Base-by-base conservation (phyloP, 2,329 filamentous ascomycete species). In the Claviceps humidiphila region DNA sequence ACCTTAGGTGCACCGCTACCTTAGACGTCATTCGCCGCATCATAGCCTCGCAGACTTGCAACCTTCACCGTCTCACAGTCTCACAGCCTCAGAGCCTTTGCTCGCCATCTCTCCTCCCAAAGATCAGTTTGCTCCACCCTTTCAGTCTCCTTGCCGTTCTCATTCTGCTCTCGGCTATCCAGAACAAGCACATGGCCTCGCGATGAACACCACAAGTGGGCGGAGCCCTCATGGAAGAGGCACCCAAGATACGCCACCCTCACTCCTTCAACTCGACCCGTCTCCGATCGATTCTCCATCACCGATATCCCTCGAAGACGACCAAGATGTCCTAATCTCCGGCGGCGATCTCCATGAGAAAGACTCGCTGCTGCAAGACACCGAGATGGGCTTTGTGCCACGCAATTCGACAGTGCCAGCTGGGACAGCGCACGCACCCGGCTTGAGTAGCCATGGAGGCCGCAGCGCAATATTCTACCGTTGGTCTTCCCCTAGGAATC, bases 181-280 rank as follows among this genome's bases (percentile, higher is more conserved):
- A 16, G 30, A 38, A 42, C 5, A 30, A 24, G 49, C 42, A 34
- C 14, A 30, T 37, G 42, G 42, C 43, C 30, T 44, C 41, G 39
- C 47, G n/a, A 59, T 59, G 58, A 57, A 57, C 45, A 52, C 53
- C 17, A 49, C 51, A 47, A 48, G 45, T 20, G 24, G 39, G 48
- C 48, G 43, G 37, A 49, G 41, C 24, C 46, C 51, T 37, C 60
- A 63, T 52, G 64, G 59, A 51, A 69, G 64, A 51, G 71, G 68
- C 55, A 78, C 75, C 44, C 68, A 72, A 55, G 74, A 75, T 60
- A 81, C 81, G 40, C 68, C 82, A 51, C 70, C 81, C 53, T 84
- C 84, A 43, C 76, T 95, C 53, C 76, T 84, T 50, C 81, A 91
- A 63, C 74, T 96, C 56, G 89, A 95, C 51, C 90, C 90, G 3